Percentiles rank a stretch among this genome's conserved stretches.
Evolutionary conservation across 2,329 filamentous ascomycete species (phyloP).

Genomic region (Neopestalotiopsis sp.): DNA sequence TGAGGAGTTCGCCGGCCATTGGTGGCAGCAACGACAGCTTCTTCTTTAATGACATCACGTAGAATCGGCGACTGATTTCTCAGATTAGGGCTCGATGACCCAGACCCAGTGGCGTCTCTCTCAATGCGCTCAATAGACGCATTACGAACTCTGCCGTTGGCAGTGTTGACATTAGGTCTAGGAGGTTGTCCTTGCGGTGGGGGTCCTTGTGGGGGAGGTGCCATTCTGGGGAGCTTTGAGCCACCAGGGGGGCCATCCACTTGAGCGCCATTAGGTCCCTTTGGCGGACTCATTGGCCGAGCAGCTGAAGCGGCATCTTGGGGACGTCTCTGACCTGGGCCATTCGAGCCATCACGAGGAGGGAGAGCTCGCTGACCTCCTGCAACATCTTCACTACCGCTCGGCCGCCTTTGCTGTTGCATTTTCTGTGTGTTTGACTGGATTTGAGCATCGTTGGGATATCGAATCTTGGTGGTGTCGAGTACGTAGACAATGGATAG

Average conservation of each 20-base stretch:
- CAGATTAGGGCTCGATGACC: slow-evolving; percentile 42
- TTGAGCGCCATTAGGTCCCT: slow-evolving; percentile 49
- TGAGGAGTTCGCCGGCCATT: slow-evolving; percentile 72
- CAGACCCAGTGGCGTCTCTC: slow-evolving; percentile 38
- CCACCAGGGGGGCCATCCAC: slow-evolving; percentile 33
- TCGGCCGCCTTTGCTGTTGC: slow-evolving; percentile 49
- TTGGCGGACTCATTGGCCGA: slow-evolving; percentile 44
- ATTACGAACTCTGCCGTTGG: slow-evolving; percentile 51
- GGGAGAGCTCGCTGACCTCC: slow-evolving; percentile 41
- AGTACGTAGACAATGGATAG: slow-evolving; percentile 89
- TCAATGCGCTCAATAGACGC: slow-evolving; percentile 54
- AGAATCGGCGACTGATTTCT: slow-evolving; percentile 49
- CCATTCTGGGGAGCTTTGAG: slow-evolving; percentile 47
- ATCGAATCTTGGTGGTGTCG: slow-evolving; percentile 95
- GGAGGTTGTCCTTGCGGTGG: slow-evolving; percentile 62
- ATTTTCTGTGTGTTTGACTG: slow-evolving; percentile 45
- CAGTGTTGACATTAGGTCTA: slow-evolving; percentile 50
- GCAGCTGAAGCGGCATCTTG: slow-evolving; percentile 36
- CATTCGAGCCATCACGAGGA: slow-evolving; percentile 58
- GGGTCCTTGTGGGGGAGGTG: slow-evolving; percentile 50
- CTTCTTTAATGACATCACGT: slow-evolving; percentile 50
- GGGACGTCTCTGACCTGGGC: slow-evolving; percentile 52
- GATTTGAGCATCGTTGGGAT: slow-evolving; percentile 77
- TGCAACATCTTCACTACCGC: slow-evolving; percentile 37
- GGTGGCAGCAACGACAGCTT: slow-evolving; percentile 48